Evolutionary conservation across 2,329 filamentous ascomycete species (phyloP).

Genomic region (Endothia cerciana): DNA sequence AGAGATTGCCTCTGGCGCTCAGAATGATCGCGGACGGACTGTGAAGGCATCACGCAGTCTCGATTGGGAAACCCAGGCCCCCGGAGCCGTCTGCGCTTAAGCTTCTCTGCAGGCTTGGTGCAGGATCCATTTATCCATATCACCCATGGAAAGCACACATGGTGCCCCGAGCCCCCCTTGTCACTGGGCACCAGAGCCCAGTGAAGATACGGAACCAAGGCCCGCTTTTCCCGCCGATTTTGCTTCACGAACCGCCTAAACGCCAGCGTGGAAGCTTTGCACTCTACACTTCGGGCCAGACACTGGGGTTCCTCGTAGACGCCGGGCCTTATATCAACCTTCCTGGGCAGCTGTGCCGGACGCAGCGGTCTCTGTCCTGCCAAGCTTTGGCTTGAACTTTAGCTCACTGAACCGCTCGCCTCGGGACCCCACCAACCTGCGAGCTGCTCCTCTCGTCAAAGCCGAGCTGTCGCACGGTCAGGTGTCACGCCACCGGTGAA

Average conservation of each 20-base stretch:
- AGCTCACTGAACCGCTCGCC: neutral
- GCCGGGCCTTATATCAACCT: neutral
- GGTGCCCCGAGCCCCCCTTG: conserved; percentile 1
- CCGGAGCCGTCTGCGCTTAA: conserved; percentile 2
- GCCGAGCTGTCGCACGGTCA: conserved; percentile 15
- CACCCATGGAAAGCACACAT: neutral
- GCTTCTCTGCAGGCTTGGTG: neutral
- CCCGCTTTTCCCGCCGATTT: conserved; percentile 23
- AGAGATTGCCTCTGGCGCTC: neutral
- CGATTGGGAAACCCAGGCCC: conserved; percentile 17
- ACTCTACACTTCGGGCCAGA: neutral
- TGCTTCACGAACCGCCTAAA: conserved; percentile 16
- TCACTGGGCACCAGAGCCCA: conserved; percentile 13
- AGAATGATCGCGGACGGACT: neutral
- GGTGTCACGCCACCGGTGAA: conserved; percentile 16
- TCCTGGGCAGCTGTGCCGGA: neutral
- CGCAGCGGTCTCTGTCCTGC: neutral
- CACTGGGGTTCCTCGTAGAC: neutral
- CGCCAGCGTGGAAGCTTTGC: conserved; percentile 15
- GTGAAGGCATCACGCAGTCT: conserved; percentile 22
- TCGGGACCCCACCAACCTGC: neutral
- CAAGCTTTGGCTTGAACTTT: conserved; percentile 14
- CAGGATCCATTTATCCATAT: conserved; percentile 1
- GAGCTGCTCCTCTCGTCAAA: neutral
- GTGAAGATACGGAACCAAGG: conserved; percentile 23